Evolutionary conservation across 352 stramenopile genomes (phyloP), one percentile per base, ranked within the genome.

Genomic region (Phytophthora cryptogea): DNA sequence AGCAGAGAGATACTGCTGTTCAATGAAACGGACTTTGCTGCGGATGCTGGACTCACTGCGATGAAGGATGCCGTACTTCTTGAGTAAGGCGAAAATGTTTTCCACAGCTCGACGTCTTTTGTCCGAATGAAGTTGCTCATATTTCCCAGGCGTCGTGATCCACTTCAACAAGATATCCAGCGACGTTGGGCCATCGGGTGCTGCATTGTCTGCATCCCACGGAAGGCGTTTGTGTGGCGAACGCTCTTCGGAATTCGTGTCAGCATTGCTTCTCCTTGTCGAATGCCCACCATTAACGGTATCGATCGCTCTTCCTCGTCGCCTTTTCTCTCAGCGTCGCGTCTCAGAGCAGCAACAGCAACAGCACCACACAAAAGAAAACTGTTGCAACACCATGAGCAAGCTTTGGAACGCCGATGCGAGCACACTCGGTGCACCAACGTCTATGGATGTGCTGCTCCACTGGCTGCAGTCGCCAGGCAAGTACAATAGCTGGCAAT

Each of bases 81-180:
- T 36, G n/a, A 63, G 43, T 8, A 27, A 28, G 9, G 32, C 16
- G 20, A 66, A 5, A 14, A 73, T 51, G 16, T 49, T 64, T 5
- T 41, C 48, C 11, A 62, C 39, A 5, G 53, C 27, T 13, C 44
- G 43, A 42, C 37, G 10, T 4, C 20, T 39, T 46, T 45, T 28
- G 10, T 40, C 26, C 17, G 28, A 37, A 41, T 58, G 17, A 50
- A 72, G 72, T 35, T 59, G 67, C 35, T 54, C 45, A 39, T 69
- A 79, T 56, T 73, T 74, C n/a, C 68, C 63, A 9, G 54, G 40
- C 7, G 55, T 54, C 26, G 37, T 44, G 14, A 82, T 46, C 66
- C 70, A 82, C 55, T n/a, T 36, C 11, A 77, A 32, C 45, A 82
- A 28, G 14, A 82, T 43, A 14, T 78, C 63, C 28, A 66, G 49